phyloP scores from a whole-genome alignment of 257 asterid genomes.

The Cynanchum wilfordii region DNA sequence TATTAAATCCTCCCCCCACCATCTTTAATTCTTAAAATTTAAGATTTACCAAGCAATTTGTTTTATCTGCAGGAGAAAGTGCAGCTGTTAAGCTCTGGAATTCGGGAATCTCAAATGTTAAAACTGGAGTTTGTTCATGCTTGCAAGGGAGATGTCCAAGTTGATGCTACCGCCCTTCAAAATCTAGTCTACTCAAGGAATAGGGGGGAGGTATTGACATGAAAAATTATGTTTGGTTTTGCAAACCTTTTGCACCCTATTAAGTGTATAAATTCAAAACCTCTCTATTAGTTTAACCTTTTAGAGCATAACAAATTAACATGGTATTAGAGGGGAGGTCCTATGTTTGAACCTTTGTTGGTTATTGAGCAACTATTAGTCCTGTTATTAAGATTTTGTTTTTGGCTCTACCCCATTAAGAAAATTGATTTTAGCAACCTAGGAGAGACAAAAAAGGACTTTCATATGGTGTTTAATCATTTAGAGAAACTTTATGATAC shows the following conservation, averaged over 20 bases:
- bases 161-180: constrained; percentile 26
- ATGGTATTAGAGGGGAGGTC: too few relatives aligned
- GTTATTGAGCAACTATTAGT: too few relatives aligned
- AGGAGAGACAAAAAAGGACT: not conserved
- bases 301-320: too few relatives aligned
- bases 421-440: not conserved
- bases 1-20: constrained; percentile 14
- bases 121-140: constrained; percentile 31
- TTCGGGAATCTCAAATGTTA: constrained; percentile 47
- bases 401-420: not conserved
- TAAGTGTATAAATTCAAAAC: too few relatives aligned
- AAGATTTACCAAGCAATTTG: constrained; percentile 17
- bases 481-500: not conserved
- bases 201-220: constrained; percentile 35
- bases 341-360: too few relatives aligned
- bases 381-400: too few relatives aligned
- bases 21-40: not conserved
- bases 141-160: constrained; percentile 22
- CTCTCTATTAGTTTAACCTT: too few relatives aligned
- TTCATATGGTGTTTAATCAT: not conserved
- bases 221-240: not conserved
- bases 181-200: constrained; percentile 26
- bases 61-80: constrained; percentile 53
- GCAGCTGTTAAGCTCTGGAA: constrained; percentile 46
- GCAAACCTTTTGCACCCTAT: not conserved